Evolutionary conservation across 257 asterid species (phyloP).

Genomic region (Verbena officinalis): DNA sequence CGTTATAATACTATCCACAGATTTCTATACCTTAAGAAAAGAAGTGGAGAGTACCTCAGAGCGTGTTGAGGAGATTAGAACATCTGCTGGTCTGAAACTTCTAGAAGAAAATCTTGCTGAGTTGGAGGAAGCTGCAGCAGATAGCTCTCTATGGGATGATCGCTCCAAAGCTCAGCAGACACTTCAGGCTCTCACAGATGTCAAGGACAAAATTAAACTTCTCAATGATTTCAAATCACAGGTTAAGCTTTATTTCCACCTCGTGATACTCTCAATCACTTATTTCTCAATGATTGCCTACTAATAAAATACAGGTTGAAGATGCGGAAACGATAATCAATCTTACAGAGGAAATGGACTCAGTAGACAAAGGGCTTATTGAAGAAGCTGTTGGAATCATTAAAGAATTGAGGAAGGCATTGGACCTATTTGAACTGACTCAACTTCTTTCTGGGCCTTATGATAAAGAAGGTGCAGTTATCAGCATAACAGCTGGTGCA

Average conservation of each 20-base stretch:
- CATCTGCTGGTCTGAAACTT: slow-evolving; percentile 71
- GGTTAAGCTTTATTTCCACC: slow-evolving; percentile 45
- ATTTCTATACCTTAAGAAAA: slow-evolving; percentile 84
- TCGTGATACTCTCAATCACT: slow-evolving; percentile 6
- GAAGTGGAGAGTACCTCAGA: slow-evolving; percentile 65
- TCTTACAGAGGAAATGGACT: slow-evolving; percentile 96
- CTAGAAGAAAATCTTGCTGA: slow-evolving; percentile 66
- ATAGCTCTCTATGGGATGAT: slow-evolving; percentile 92
- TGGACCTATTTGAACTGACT: slow-evolving; percentile 84
- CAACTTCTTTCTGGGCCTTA: slow-evolving; percentile 96
- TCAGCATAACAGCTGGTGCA: slow-evolving; percentile 89
- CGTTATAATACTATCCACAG: slow-evolving; percentile 45
- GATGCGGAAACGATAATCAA: slow-evolving; percentile 89
- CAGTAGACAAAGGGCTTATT: slow-evolving; percentile 70
- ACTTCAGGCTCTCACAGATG: slow-evolving; percentile 86
- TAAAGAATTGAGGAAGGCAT: slow-evolving; percentile 73
- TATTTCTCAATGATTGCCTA: slow-evolving; percentile 3
- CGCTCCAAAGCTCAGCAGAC: slow-evolving; percentile 91
- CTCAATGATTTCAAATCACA: slow-evolving; percentile 83
- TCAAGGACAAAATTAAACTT: slow-evolving; percentile 83
- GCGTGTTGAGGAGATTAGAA: slow-evolving; percentile 86
- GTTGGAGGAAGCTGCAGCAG: slow-evolving; percentile 82
- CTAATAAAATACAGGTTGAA: slow-evolving; percentile 51
- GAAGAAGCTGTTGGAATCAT: slow-evolving; percentile 84
- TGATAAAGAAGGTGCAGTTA: slow-evolving; percentile 92